Conservation (phyloP, 345 rosid genomes). For the Arabidopsis thaliana region TAIR10.1 NC_003075.7:17753001-17753500, state of each 20-base stretch:
- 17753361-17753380: slow-evolving; percentile 78
- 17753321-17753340: slow-evolving; percentile 84
- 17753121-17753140: slow-evolving; percentile 71
- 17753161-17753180: slow-evolving; percentile 61
- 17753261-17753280: slow-evolving; percentile 55
- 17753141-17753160: slow-evolving; percentile 60
- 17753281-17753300: slow-evolving; percentile 54
- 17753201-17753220: slow-evolving; percentile 82
- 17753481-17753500: slow-evolving; percentile 57
- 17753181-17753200: slow-evolving; percentile 68
- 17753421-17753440: slow-evolving; percentile 81
- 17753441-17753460: slow-evolving; percentile 65
- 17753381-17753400: slow-evolving; percentile 67
- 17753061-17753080: slow-evolving; percentile 56
- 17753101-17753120: slow-evolving; percentile 82
- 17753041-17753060: slow-evolving; percentile 69
- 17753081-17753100: slow-evolving; percentile 74
- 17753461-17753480: slow-evolving; percentile 76
- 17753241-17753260: slow-evolving; percentile 68
- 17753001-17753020: slow-evolving; percentile 58
- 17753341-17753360: slow-evolving; percentile 93
- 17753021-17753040: slow-evolving; percentile 59
- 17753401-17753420: slow-evolving; percentile 93
- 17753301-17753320: slow-evolving; percentile 73
- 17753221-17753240: slow-evolving; percentile 67